phyloP scores from a whole-genome alignment of 768 basidiomycete genomes.

The Termitomyces sp. region DNA sequence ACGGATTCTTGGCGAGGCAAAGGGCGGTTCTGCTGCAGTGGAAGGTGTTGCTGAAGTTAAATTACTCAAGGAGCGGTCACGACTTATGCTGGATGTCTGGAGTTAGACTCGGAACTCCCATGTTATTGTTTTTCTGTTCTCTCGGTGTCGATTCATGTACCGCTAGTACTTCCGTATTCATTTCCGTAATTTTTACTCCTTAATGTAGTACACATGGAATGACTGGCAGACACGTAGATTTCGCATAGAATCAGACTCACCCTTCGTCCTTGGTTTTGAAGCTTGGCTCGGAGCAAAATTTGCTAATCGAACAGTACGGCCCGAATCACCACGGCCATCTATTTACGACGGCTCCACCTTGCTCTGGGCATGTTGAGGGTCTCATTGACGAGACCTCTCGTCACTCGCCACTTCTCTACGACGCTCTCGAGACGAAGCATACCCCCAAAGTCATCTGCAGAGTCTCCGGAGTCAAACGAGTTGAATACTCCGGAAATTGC shows the following conservation, averaged over 20 bases:
- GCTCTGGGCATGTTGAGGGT: slow-evolving; percentile 31
- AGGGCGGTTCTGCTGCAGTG: slow-evolving; percentile 83
- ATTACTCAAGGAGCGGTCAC: slow-evolving; percentile 89
- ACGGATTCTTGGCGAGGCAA: slow-evolving; percentile 85
- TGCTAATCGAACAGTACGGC: background rate
- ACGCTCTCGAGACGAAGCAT: slow-evolving; percentile 30
- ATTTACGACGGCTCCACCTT: background rate
- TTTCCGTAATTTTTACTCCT: slow-evolving; percentile 16
- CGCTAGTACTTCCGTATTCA: slow-evolving; percentile 14
- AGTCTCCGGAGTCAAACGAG: slow-evolving; percentile 3
- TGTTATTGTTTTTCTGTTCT: slow-evolving; percentile 7
- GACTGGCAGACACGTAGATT: slow-evolving; percentile 13
- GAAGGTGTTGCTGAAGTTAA: slow-evolving; percentile 93
- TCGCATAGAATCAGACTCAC: slow-evolving; percentile 12
- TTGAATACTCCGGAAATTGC: slow-evolving; percentile 16
- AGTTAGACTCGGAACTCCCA: slow-evolving; percentile 42
- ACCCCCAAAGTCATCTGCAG: slow-evolving; percentile 12
- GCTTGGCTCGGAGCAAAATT: background rate
- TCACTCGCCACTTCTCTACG: slow-evolving; percentile 28
- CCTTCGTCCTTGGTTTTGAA: background rate
- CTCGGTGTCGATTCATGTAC: slow-evolving; percentile 8
- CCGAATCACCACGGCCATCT: background rate
- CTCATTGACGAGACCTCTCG: slow-evolving; percentile 26
- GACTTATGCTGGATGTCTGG: slow-evolving; percentile 88
- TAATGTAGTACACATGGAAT: slow-evolving; percentile 14